phyloP scores from a whole-genome alignment of 2,329 filamentous ascomycete genomes.

The Hirsutella minnesotensis region DNA sequence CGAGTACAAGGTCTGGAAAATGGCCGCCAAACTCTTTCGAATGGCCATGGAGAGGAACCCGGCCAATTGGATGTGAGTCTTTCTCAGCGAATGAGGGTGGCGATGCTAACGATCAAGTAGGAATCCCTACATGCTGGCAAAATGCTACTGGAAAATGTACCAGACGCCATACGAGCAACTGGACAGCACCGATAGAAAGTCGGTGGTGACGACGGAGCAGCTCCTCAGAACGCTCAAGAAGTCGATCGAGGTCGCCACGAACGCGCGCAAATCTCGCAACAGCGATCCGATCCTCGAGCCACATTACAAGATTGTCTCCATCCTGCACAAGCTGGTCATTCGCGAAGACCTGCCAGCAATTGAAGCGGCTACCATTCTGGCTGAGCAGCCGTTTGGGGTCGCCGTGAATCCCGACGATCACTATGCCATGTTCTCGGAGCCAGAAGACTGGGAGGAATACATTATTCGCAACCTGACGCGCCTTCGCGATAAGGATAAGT shows the following conservation, averaged over 20 bases:
- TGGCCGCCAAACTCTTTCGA: slow-evolving; percentile 41
- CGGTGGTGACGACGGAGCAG: slow-evolving; percentile 19
- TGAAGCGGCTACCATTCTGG: slow-evolving; percentile 39
- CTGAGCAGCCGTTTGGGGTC: slow-evolving; percentile 41
- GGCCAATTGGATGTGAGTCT: slow-evolving; percentile 43
- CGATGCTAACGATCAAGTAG: slow-evolving; percentile 19
- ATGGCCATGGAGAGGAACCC: slow-evolving; percentile 43
- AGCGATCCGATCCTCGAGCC: slow-evolving; percentile 79
- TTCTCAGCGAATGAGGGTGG: neutral
- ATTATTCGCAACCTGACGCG: slow-evolving; percentile 38
- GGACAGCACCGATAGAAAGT: slow-evolving; percentile 27
- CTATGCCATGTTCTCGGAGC: slow-evolving; percentile 22
- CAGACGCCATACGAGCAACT: slow-evolving; percentile 33
- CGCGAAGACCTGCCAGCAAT: slow-evolving; percentile 34
- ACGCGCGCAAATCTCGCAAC: slow-evolving; percentile 41
- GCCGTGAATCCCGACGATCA: slow-evolving; percentile 19
- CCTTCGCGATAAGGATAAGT: slow-evolving; percentile 65
- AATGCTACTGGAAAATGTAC: slow-evolving; percentile 55
- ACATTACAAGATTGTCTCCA: slow-evolving; percentile 79
- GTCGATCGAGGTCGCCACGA: slow-evolving; percentile 36
- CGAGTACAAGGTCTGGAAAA: slow-evolving; percentile 50
- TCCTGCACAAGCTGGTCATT: slow-evolving; percentile 70
- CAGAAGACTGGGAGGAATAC: slow-evolving; percentile 49
- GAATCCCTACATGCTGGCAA: slow-evolving; percentile 48
- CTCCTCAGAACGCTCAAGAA: slow-evolving; percentile 39